Evolutionary conservation across 1,139 yeast genomes (phyloP).

Genomic region (Saccharomyces hybrid): DNA sequence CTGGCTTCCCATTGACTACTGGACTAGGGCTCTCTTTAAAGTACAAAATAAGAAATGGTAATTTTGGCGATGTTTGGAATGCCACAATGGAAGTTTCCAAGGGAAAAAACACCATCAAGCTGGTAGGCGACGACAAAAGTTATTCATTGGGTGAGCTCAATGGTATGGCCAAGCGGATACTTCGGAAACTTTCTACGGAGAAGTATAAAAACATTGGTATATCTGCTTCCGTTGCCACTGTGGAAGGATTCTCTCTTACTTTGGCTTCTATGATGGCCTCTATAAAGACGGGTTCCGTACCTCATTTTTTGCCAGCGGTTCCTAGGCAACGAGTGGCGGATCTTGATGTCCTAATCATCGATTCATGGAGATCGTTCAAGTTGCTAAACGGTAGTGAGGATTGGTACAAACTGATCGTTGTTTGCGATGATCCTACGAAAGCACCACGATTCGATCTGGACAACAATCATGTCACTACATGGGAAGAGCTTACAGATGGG

Average conservation of each 20-base stretch:
- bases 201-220: constrained; percentile 26
- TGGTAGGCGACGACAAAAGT: constrained; percentile 8
- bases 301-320: constrained; percentile 28
- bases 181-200: constrained; percentile 8
- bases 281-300: constrained; percentile 18
- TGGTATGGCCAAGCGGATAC: constrained; percentile 22
- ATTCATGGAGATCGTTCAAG: constrained; percentile 21
- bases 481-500: constrained; percentile 27
- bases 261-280: constrained; percentile 31
- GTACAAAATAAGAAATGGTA: constrained; percentile 62
- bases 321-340: constrained; percentile 28
- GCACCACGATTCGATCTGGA: constrained; percentile 4
- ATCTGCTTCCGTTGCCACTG: constrained; percentile 22
- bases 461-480: constrained; percentile 17
- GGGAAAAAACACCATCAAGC: constrained; percentile 12
- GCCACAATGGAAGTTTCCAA: constrained; percentile 31
- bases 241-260: constrained; percentile 28
- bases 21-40: constrained; percentile 59
- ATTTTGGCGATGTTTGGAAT: constrained; percentile 58
- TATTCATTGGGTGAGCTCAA: constrained; percentile 20
- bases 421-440: constrained; percentile 20
- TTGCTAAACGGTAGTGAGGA: constrained; percentile 22
- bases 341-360: constrained; percentile 31
- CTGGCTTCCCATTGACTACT: constrained; percentile 52
- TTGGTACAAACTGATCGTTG: constrained; percentile 32